phyloP scores from a whole-genome alignment of 352 stramenopile species.

The Globisporangium orthogonon region DNA sequence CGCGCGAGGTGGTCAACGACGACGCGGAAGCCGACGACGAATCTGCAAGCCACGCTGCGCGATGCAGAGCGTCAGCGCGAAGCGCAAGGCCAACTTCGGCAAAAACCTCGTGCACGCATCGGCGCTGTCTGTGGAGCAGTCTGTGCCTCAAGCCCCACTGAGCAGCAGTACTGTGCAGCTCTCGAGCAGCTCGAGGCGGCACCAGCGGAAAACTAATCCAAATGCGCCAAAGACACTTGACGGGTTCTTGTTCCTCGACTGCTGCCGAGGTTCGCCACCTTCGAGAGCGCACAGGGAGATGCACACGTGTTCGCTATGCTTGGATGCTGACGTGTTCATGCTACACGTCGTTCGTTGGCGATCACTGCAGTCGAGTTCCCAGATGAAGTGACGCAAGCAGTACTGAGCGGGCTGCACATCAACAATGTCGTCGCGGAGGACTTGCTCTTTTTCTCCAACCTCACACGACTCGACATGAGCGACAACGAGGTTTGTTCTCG shows the following conservation, averaged over 20 bases:
- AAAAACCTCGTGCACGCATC: conserved; percentile 20
- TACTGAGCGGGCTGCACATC: conserved; percentile 57
- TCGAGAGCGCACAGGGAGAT: background rate
- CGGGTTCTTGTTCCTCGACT: conserved; percentile 74
- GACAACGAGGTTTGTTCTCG: conserved; percentile 59
- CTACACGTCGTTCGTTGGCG: background rate
- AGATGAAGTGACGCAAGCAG: conserved; percentile 60
- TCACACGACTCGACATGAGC: conserved; percentile 71
- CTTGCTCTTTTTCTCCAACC: conserved; percentile 72
- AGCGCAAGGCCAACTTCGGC: conserved; percentile 24
- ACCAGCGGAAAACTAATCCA: conserved; percentile 12
- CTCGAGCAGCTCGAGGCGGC: background rate
- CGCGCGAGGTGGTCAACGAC: background rate
- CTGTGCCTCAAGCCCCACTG: background rate
- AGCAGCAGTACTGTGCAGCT: background rate
- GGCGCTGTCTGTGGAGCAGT: conserved; percentile 12
- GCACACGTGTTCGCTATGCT: background rate
- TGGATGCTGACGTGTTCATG: background rate
- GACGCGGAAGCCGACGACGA: too few relatives aligned
- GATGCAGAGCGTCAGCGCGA: conserved; percentile 17
- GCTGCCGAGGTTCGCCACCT: conserved; percentile 42
- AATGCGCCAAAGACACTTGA: conserved; percentile 49
- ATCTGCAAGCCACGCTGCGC: too few relatives aligned
- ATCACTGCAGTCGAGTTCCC: conserved; percentile 60
- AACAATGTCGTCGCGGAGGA: conserved; percentile 60